Percentiles rank a stretch among this genome's conserved stretches.
These are phyloP conservation scores for Fusarium oxysporum DNA, from an alignment of 2,329 filamentous ascomycete genomes.

Conservation along the genomic window DNA sequence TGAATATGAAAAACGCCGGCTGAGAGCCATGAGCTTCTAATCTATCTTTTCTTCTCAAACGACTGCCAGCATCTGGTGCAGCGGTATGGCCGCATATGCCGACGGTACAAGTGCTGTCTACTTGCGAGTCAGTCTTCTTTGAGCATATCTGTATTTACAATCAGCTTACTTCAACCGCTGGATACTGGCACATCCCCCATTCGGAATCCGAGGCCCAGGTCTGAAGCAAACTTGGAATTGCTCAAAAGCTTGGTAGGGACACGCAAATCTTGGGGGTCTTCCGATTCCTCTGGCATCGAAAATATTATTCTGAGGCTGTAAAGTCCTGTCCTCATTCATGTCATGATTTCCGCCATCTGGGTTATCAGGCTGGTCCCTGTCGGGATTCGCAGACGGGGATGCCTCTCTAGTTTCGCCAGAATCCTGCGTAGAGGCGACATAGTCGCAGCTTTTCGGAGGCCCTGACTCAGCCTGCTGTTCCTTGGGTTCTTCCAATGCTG, in stretches of 20 bases:
- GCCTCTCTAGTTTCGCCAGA: not conserved
- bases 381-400: not conserved
- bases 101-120: not conserved
- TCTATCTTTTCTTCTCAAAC: not conserved
- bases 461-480: not conserved
- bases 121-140: not conserved
- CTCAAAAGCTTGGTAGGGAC: not conserved
- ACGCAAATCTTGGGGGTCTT: not conserved
- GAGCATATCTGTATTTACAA: not conserved
- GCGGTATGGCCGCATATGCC: not conserved
- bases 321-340: not conserved
- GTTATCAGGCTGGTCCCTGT: not conserved
- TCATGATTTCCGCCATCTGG: not conserved
- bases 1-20: not conserved
- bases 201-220: slow-evolving; percentile 3
- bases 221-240: slow-evolving; percentile 2
- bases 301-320: not conserved
- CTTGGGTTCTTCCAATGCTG: not conserved
- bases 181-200: slow-evolving; percentile 7
- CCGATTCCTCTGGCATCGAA: too few relatives aligned
- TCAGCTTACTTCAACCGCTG: not conserved
- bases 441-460: too few relatives aligned
- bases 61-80: not conserved
- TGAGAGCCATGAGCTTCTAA: not conserved
- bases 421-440: not conserved